A percentile compares a stretch with the other conserved stretches of the same genome.
Conservation (phyloP, 2,329 filamentous ascomycete species). For the Colletotrichum karsti region DNA sequence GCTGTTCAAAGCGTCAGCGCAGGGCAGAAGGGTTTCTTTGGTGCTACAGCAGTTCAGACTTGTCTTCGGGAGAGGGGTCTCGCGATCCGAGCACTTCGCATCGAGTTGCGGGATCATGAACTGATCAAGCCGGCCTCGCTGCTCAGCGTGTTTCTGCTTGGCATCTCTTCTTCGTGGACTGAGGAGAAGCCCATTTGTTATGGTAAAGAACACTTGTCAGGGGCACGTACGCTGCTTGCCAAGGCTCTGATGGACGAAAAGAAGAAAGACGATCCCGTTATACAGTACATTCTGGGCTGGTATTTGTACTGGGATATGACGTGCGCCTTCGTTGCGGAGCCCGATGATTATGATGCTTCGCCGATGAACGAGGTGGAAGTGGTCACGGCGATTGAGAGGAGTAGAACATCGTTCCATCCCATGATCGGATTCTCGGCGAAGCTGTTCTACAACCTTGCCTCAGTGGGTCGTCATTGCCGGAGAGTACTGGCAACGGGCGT, state of each 20-base stretch:
- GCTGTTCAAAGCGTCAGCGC: neutral
- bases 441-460: neutral
- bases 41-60: neutral
- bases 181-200: neutral
- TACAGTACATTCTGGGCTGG: neutral
- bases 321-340: neutral
- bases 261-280: neutral
- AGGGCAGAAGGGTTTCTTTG: neutral
- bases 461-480: neutral
- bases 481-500: neutral
- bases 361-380: too few relatives aligned
- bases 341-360: neutral
- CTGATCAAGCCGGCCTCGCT: neutral
- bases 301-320: neutral
- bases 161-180: neutral
- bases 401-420: neutral
- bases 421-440: neutral
- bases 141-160: neutral
- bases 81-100: neutral
- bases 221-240: neutral
- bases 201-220: neutral
- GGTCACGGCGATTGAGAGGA: neutral
- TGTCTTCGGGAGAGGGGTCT: neutral
- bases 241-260: neutral
- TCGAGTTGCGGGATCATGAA: neutral